Evolutionary conservation across 306 rosid genomes (phyloP).

Genomic region (Quercus suber): DNA sequence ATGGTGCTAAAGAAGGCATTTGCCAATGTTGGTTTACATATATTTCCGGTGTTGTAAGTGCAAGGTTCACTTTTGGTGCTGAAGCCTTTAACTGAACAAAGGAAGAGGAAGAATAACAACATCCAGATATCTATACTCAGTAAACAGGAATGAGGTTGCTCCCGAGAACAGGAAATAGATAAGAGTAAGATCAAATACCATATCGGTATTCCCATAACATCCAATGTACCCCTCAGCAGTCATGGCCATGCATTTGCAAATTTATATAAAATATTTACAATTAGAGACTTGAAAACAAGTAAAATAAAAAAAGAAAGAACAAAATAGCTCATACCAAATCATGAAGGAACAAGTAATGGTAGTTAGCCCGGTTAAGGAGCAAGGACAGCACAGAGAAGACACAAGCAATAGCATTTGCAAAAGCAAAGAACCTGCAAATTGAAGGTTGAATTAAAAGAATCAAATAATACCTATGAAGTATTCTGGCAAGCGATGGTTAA

Average conservation of each 20-base stretch:
- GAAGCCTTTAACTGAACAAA: constrained; percentile 68
- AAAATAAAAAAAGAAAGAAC: not conserved
- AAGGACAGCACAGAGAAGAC: constrained; percentile 27
- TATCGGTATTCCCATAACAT: constrained; percentile 39
- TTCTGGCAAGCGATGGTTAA: not conserved
- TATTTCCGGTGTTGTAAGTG: constrained; percentile 51
- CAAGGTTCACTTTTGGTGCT: constrained; percentile 66
- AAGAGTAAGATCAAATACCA: constrained; percentile 3
- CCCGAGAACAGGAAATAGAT: constrained; percentile 35
- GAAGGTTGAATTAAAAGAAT: not conserved
- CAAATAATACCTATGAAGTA: too few species aligned
- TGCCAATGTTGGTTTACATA: constrained; percentile 72
- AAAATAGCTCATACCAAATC: constrained; percentile 41
- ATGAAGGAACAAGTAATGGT: constrained; percentile 39
- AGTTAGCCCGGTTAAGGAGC: constrained; percentile 21
- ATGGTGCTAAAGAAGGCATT: constrained; percentile 53
- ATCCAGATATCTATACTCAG: constrained; percentile 50
- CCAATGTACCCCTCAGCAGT: constrained; percentile 55
- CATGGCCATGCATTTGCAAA: constrained; percentile 36
- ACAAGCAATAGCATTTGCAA: constrained; percentile 45
- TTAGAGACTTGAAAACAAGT: not conserved
- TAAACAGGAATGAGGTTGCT: constrained; percentile 64
- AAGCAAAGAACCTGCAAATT: constrained; percentile 46
- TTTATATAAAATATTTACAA: not conserved
- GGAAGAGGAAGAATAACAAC: constrained; percentile 50